These are phyloP conservation scores for Lyophyllum semitale DNA, from an alignment of 768 basidiomycete genomes.

Conservation along the genomic window DNA sequence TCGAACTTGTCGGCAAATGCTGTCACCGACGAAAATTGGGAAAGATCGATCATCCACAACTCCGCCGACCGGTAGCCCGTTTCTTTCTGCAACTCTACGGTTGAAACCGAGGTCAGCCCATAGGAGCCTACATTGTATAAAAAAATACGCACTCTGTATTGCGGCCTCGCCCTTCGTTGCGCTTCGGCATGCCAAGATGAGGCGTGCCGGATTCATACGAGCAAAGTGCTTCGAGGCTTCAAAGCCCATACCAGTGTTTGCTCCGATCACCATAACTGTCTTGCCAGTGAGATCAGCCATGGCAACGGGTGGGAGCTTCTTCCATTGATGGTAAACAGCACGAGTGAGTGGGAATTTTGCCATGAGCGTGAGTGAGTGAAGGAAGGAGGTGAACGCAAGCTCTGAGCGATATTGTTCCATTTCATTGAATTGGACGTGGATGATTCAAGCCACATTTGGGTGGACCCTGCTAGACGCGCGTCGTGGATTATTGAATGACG, in stretches of 20 bases:
- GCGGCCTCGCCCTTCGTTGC: constrained; percentile 36
- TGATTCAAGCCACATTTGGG: too few species aligned
- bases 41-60: constrained; percentile 41
- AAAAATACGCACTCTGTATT: constrained; percentile 31
- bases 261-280: constrained; percentile 48
- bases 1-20: constrained; percentile 37
- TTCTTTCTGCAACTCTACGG: constrained; percentile 27
- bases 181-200: constrained; percentile 42
- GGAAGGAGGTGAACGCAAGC: too few species aligned
- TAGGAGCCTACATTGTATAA: neutral
- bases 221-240: constrained; percentile 50
- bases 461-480: too few species aligned
- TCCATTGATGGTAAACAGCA: constrained; percentile 22
- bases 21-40: constrained; percentile 39
- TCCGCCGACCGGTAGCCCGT: constrained; percentile 37
- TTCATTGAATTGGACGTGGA: too few species aligned
- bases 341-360: constrained; percentile 14
- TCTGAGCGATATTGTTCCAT: too few species aligned
- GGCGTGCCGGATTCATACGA: constrained; percentile 37
- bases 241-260: constrained; percentile 53
- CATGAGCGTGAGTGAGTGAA: constrained; percentile 14
- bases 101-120: neutral
- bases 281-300: constrained; percentile 41
- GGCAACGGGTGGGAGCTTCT: constrained; percentile 27
- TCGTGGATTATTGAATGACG: too few species aligned